Evolutionary conservation across 192 early-diverging fungal species (phyloP).

Genomic region (Geranomyces michiganensis): DNA sequence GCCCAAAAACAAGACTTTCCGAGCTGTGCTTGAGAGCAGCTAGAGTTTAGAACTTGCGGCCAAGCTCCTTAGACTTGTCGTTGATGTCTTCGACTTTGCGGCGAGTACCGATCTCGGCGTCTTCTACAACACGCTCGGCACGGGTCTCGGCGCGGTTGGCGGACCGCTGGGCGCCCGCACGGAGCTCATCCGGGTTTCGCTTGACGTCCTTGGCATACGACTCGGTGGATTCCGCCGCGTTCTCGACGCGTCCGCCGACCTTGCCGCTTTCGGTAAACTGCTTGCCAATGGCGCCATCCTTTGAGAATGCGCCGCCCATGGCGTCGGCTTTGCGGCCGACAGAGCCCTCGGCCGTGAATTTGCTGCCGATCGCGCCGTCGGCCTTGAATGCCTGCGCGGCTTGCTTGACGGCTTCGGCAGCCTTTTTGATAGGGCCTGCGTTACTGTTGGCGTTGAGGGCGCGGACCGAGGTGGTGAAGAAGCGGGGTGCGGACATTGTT

Average conservation of each 20-base stretch:
- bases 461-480: constrained; percentile 23
- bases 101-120: constrained; percentile 7
- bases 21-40: too few relatives aligned
- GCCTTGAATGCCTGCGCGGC: constrained; percentile 34
- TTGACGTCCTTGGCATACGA: constrained; percentile 9
- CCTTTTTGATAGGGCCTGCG: constrained; percentile 13
- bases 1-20: too few relatives aligned
- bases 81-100: constrained; percentile 7
- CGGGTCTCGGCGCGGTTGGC: constrained; percentile 5
- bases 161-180: background rate
- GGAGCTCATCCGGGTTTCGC: constrained; percentile 23
- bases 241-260: constrained; percentile 26
- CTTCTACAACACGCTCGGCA: constrained; percentile 13
- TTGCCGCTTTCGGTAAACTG: constrained; percentile 26
- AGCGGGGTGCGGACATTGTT: constrained; percentile 18
- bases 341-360: constrained; percentile 29
- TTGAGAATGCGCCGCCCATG: constrained; percentile 27
- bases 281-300: constrained; percentile 33
- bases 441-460: constrained; percentile 3
- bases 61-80: constrained; percentile 11
- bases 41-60: constrained; percentile 15
- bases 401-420: constrained; percentile 30
- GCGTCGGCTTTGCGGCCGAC: constrained; percentile 21
- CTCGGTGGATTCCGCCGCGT: constrained; percentile 22
- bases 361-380: constrained; percentile 27